Conservation (phyloP, 2,329 filamentous ascomycete species). For the Talaromyces verruculosus region DNA sequence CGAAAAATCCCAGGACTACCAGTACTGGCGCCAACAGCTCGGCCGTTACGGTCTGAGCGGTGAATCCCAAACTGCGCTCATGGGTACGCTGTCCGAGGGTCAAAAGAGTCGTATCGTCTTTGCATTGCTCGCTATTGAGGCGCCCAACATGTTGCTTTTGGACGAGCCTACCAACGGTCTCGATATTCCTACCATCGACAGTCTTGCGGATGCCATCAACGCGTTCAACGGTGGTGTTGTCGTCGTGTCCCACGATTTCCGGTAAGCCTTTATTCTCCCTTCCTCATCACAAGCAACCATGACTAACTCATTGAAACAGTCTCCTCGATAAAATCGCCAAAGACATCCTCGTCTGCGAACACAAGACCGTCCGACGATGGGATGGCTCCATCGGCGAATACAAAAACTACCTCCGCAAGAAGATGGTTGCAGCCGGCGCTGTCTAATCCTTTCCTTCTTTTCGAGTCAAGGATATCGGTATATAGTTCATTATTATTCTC, state of each 20-base stretch:
- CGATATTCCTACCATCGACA: conserved; percentile 98
- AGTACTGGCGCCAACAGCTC: conserved; percentile 98
- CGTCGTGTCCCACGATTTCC: conserved; percentile 98
- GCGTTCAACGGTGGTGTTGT: conserved; percentile 94
- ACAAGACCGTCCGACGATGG: conserved; percentile 90
- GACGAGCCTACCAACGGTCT: conserved; percentile 99
- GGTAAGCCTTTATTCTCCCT: conserved; percentile 58
- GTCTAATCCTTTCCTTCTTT: conserved; percentile 59
- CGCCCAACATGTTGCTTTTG: conserved; percentile 94
- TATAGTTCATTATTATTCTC: neutral
- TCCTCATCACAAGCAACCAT: conserved; percentile 18
- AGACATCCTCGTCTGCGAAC: conserved; percentile 98
- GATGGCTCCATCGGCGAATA: conserved; percentile 86
- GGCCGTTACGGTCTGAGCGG: conserved; percentile 91
- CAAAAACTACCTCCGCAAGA: conserved; percentile 98
- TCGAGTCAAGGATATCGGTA: neutral
- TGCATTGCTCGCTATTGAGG: conserved; percentile 89
- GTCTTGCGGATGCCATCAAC: conserved; percentile 95
- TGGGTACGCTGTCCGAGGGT: conserved; percentile 96
- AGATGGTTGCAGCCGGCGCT: conserved; percentile 88
- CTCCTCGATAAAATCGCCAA: conserved; percentile 99
- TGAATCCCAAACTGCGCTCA: conserved; percentile 91
- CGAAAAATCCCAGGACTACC: conserved; percentile 89
- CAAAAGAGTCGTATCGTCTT: conserved; percentile 99
- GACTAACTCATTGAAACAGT: conserved; percentile 52